Base-by-base conservation (phyloP, 192 early-diverging fungal species). In the Backusella mclennaniae region DNA sequence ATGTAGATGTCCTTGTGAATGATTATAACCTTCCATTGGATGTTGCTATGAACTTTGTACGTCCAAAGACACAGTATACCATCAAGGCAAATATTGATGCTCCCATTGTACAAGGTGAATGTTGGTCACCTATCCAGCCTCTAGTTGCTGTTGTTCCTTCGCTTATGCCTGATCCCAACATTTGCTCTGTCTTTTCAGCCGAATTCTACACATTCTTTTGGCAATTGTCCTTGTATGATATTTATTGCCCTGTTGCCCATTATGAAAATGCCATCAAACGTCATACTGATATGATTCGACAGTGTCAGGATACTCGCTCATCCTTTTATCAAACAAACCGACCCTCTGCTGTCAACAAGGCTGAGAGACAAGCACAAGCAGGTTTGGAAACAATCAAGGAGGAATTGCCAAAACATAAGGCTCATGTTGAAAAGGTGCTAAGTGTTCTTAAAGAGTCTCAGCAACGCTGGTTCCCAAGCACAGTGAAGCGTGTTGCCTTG, bases 161-260 rank as follows among this genome's bases (percentile, higher is more conserved):
- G 4, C 31, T 79, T 5, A 17, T 69, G 14, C 36, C 66, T 7
- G 35, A 74, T 66, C 6, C 39, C 11, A 29, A 4, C 9, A 9
- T 63, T 3, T n/a, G 15, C 19, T 53, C 21, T 23, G 26, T 69
- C 2, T 77, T 81, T 31, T 71, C 69, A 17, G 42, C 93, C 0
- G 81, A 90, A 23, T 96, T 96, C 71, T 96, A 91, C 77, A 82
- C 87, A 8, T 89, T 89, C 0, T 96, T 95, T 75, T 96, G 95
- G 95, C 91, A 92, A 53, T 78, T 96, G 12, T 79, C 82, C 5
- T 76, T 96, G 5, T 92, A 92, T 76, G 95, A 96, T 75, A 92
- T 96, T 15, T 78, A 85, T 42, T 87, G 91, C 19, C 93, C 93
- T 23, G 81, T 81, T 41, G 75, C 80, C 8, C 87, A 87, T 53